A percentile compares a stretch with the other conserved stretches of the same genome.
Conservation (phyloP, 495 filamentous ascomycete species). For the Talaromyces wortmannii region DNA sequence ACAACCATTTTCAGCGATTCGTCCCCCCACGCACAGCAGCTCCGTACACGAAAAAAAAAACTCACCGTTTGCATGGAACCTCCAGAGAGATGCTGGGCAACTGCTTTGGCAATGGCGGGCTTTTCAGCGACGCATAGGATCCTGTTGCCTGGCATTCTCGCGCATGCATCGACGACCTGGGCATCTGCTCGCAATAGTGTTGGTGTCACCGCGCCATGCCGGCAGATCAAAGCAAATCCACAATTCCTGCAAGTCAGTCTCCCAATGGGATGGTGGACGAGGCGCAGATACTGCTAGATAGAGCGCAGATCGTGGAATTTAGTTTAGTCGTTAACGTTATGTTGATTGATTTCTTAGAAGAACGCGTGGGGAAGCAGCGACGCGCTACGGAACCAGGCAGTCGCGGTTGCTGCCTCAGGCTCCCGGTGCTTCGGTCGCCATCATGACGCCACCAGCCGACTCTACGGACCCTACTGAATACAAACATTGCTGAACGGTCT, state of each 20-base stretch:
- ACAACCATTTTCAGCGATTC: conserved; percentile 17
- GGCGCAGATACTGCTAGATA: too few species aligned
- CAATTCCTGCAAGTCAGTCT: not conserved
- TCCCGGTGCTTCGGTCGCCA: not conserved
- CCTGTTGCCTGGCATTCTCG: conserved; percentile 16
- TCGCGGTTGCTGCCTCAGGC: not conserved
- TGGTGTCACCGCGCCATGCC: not conserved
- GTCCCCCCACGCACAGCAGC: not conserved
- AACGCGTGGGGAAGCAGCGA: not conserved
- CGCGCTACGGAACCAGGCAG: not conserved
- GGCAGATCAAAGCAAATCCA: not conserved
- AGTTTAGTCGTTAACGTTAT: too few species aligned
- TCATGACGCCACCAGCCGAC: not conserved
- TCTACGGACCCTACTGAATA: not conserved
- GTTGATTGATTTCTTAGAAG: not conserved
- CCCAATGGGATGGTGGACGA: too few species aligned
- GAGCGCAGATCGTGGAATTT: not conserved
- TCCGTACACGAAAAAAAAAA: conserved; percentile 7
- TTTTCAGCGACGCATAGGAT: conserved; percentile 96
- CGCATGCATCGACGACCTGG: not conserved
- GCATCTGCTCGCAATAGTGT: not conserved
- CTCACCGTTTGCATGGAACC: conserved; percentile 63
- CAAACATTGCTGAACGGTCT: not conserved
- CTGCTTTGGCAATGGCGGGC: conserved; percentile 90
- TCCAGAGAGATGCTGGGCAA: conserved; percentile 80